Evolutionary conservation across 75 land plant species (phyloP), one percentile per base, ranked within the genome.

Genomic region (Adiantum capillusveneris): DNA sequence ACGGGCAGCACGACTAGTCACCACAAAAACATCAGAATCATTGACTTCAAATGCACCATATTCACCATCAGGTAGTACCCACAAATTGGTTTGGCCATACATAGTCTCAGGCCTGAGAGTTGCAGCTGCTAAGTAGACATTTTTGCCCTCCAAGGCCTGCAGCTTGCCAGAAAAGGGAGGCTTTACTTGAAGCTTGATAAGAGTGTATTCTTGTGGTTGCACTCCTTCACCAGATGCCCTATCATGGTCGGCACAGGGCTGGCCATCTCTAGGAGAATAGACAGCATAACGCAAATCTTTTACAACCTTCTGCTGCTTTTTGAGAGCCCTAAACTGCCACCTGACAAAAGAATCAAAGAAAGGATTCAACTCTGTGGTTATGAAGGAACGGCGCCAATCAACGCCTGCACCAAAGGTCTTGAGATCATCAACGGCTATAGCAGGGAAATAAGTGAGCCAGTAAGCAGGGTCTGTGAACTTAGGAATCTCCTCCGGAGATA

Each of bases 201-300:
- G 76, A 25, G 84, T 79, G 44, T 90, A 90, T 19, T 90, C 96
- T 48, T 90, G 91, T 0, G 96, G 96, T 67, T 71, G 79, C 11
- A 84, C 97, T 30, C 97, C 97, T 69, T 91, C 97, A 30, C 97
- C 88, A 9, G 88, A 66, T 18, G 97, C 86, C 66, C 97, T 69
- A 51, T 91, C 97, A 59, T 91, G 97, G 61, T 91, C 93, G 9
- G 93, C 97, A 67, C 93, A 91, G 0, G 96, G 92, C 65, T 91
- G 92, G 2, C 84, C 84, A 80, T 91, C 97, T 46, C 80, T 50
- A 2, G 88, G 93, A 64, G 97, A 91, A 63, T 74, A 90, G n/a
- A 76, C 66, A 6, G 68, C 66, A 64, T 86, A 84, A 34, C 88
- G 69, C 29, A 72, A 62, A 50, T 79, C 97, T 68, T 91, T 87